phyloP scores from a whole-genome alignment of 2,329 filamentous ascomycete genomes.

The Boeremia exigua region DNA sequence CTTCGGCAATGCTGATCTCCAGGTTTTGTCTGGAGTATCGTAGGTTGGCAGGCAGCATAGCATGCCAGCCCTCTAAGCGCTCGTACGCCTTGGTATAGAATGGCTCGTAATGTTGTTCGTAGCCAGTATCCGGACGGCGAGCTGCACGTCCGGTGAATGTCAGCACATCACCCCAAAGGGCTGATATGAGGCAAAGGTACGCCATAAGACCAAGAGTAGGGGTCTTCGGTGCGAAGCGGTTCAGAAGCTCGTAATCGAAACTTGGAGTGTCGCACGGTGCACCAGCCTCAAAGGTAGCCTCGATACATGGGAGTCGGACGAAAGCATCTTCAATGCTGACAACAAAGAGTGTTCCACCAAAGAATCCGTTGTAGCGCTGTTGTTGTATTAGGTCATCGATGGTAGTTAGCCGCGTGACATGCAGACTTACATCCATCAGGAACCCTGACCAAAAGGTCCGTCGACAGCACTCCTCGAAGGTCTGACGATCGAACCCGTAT shows the following conservation, averaged over 20 bases:
- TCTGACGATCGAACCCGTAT: constrained; percentile 63
- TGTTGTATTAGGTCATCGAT: constrained; percentile 37
- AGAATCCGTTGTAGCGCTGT: constrained; percentile 66
- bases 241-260: constrained; percentile 62
- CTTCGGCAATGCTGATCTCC: constrained; percentile 59
- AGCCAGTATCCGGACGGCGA: constrained; percentile 52
- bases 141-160: constrained; percentile 63
- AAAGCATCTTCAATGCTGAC: constrained; percentile 71
- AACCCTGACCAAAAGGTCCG: constrained; percentile 76
- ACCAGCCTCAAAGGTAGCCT: constrained; percentile 67
- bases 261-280: constrained; percentile 63
- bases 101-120: constrained; percentile 55
- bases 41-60: constrained; percentile 62
- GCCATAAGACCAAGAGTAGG: constrained; percentile 59
- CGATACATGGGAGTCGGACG: constrained; percentile 68
- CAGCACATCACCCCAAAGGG: constrained; percentile 70
- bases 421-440: constrained; percentile 66
- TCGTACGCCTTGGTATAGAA: constrained; percentile 61
- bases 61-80: constrained; percentile 65
- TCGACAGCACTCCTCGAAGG: constrained; percentile 70
- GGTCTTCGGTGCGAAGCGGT: constrained; percentile 37
- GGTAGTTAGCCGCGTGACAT: constrained; percentile 38
- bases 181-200: constrained; percentile 66
- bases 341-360: constrained; percentile 56
- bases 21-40: constrained; percentile 64